Evolutionary conservation across 805 yeast genomes (phyloP).

Genomic region (Candida ponderosae): DNA sequence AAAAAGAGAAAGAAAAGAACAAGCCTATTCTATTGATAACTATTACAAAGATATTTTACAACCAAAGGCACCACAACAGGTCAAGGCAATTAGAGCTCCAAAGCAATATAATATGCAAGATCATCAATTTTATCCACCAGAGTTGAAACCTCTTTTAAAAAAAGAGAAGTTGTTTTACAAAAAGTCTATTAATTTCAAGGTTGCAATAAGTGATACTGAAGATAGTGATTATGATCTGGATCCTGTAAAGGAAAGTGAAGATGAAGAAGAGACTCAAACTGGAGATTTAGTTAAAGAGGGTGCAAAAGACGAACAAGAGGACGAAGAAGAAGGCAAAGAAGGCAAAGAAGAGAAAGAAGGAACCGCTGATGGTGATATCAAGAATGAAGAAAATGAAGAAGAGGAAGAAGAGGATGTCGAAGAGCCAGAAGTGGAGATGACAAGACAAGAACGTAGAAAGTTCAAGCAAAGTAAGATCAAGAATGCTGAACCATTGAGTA

Average conservation of each 20-base stretch:
- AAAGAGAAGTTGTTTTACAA: slow-evolving; percentile 61
- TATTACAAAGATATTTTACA: slow-evolving; percentile 64
- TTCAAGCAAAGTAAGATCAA: slow-evolving; percentile 49
- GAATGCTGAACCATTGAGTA: slow-evolving; percentile 49
- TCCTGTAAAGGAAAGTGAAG: slow-evolving; percentile 25
- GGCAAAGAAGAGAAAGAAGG: slow-evolving; percentile 32
- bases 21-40: slow-evolving; percentile 68
- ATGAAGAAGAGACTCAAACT: slow-evolving; percentile 13
- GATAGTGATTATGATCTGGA: slow-evolving; percentile 48
- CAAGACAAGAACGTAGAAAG: slow-evolving; percentile 12
- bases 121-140: slow-evolving; percentile 64
- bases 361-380: slow-evolving; percentile 6
- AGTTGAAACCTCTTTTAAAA: slow-evolving; percentile 42
- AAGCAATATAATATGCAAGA: slow-evolving; percentile 59
- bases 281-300: slow-evolving; percentile 1
- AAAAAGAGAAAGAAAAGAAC: slow-evolving; percentile 70
- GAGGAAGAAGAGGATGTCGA: not conserved
- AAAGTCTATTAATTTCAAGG: slow-evolving; percentile 50
- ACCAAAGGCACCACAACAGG: slow-evolving; percentile 30
- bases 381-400: slow-evolving; percentile 11
- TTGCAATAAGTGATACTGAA: slow-evolving; percentile 53
- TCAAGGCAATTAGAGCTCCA: slow-evolving; percentile 49
- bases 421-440: not conserved
- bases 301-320: slow-evolving; percentile 33
- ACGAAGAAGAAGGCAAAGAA: slow-evolving; percentile 11